These are phyloP conservation scores for Floccularia luteovirens DNA, from an alignment of 768 basidiomycete genomes.

Conservation along the genomic window DNA sequence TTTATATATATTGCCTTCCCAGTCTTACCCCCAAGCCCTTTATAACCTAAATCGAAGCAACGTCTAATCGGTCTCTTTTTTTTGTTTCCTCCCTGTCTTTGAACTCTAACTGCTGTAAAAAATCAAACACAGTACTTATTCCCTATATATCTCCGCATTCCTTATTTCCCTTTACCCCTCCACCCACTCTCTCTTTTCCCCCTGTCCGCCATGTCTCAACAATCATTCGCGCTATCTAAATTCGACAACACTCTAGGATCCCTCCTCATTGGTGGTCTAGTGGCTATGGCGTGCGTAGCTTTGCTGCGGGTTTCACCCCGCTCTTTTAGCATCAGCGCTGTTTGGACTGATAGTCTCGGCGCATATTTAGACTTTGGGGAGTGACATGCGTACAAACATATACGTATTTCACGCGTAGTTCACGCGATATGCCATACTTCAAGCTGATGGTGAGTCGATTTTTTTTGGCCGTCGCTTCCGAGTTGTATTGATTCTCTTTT, in stretches of 20 bases:
- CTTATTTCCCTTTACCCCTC: not conserved
- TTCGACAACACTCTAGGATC: conserved; percentile 49
- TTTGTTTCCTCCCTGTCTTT: not conserved
- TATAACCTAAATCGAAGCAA: too few relatives aligned
- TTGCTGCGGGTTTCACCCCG: not conserved
- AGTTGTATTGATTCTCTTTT: not conserved
- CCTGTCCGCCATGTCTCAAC: too few relatives aligned
- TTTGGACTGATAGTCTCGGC: too few relatives aligned
- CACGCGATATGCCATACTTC: conserved; percentile 21
- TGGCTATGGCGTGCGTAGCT: conserved; percentile 42
- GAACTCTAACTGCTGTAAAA: not conserved
- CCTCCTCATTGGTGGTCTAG: conserved; percentile 43
- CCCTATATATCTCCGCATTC: not conserved
- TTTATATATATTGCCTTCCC: too few relatives aligned
- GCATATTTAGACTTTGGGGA: conserved; percentile 61
- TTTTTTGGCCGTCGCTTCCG: not conserved
- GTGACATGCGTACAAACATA: conserved; percentile 48
- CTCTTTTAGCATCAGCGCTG: not conserved
- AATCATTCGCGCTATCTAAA: conserved; percentile 13
- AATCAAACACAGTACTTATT: not conserved
- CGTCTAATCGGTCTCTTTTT: not conserved
- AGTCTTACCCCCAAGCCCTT: too few relatives aligned
- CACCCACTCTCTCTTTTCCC: conserved; percentile 7
- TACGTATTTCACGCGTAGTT: conserved; percentile 35
- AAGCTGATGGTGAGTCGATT: conserved; percentile 27